Evolutionary conservation across 345 rosid genomes (phyloP).

Genomic region (Pseudoturritis turrita): DNA sequence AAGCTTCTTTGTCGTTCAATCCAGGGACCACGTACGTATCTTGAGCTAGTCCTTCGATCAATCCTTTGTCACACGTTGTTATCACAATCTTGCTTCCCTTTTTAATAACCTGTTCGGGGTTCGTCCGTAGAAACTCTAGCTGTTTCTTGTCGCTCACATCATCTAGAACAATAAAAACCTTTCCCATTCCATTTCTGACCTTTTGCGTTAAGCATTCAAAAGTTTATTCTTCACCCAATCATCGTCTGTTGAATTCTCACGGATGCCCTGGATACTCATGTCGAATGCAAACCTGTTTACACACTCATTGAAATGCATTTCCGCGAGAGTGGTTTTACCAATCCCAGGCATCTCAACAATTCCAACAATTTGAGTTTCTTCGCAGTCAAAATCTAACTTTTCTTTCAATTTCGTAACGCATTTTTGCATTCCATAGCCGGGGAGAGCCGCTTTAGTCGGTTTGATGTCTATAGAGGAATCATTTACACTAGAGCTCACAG

Average conservation of each 20-base stretch:
- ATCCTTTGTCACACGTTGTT: constrained; percentile 10
- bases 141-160: not conserved
- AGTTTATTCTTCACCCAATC: not conserved
- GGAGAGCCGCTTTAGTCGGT: not conserved
- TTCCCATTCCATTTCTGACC: not conserved
- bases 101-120: not conserved
- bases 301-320: not conserved
- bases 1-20: not conserved
- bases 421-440: not conserved
- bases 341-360: constrained; percentile 7
- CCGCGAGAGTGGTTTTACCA: not conserved
- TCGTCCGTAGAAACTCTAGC: not conserved
- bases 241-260: too few relatives aligned
- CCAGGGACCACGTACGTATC: not conserved
- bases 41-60: not conserved
- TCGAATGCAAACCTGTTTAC: too few relatives aligned
- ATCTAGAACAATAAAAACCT: not conserved
- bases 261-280: too few relatives aligned
- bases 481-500: not conserved
- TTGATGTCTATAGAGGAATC: not conserved
- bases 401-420: not conserved
- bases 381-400: not conserved
- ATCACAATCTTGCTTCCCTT: constrained; percentile 17
- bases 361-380: not conserved
- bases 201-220: too few relatives aligned